Evolutionary conservation across 2,329 filamentous ascomycete genomes (phyloP).

Genomic region (Biscogniauxia marginata): DNA sequence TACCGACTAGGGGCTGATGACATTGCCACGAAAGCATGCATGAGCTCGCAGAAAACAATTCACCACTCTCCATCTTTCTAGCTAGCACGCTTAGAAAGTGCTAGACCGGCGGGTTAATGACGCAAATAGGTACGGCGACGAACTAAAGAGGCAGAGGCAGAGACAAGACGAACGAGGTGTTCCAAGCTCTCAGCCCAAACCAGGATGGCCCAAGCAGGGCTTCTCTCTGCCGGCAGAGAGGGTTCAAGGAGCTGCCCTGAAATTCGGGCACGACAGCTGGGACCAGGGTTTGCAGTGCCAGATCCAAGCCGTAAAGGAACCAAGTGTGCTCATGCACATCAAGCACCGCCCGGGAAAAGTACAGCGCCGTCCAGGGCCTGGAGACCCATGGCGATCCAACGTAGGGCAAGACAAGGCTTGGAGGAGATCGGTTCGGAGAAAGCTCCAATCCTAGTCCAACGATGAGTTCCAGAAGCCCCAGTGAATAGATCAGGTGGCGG

Average conservation of each 20-base stretch:
- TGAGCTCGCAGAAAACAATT: slow-evolving; percentile 38
- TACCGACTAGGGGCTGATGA: slow-evolving; percentile 37
- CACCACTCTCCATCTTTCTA: slow-evolving; percentile 28
- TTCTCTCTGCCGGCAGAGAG: slow-evolving; percentile 16
- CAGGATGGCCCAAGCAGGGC: slow-evolving; percentile 19
- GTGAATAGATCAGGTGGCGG: slow-evolving; percentile 32
- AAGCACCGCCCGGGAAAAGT: slow-evolving; percentile 16
- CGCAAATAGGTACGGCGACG: slow-evolving; percentile 28
- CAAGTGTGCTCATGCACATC: slow-evolving; percentile 9
- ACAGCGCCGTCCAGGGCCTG: slow-evolving; percentile 15
- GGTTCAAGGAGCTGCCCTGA: slow-evolving; percentile 22
- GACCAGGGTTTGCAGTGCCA: slow-evolving; percentile 16
- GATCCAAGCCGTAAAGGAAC: slow-evolving; percentile 5
- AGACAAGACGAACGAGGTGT: slow-evolving; percentile 30
- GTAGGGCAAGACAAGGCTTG: slow-evolving; percentile 30
- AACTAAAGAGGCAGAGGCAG: slow-evolving; percentile 25
- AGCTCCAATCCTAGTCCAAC: slow-evolving; percentile 8
- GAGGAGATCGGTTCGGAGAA: slow-evolving; percentile 26
- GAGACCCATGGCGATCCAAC: slow-evolving; percentile 26
- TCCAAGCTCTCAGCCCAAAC: slow-evolving; percentile 22
- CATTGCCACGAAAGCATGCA: slow-evolving; percentile 48
- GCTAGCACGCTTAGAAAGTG: slow-evolving; percentile 29
- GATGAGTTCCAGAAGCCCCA: slow-evolving; percentile 18
- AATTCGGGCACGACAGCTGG: slow-evolving; percentile 20
- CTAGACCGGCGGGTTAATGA: slow-evolving; percentile 31